phyloP scores from a whole-genome alignment of 169 alveolate species.

The Plasmodium cynomolgi region DNA sequence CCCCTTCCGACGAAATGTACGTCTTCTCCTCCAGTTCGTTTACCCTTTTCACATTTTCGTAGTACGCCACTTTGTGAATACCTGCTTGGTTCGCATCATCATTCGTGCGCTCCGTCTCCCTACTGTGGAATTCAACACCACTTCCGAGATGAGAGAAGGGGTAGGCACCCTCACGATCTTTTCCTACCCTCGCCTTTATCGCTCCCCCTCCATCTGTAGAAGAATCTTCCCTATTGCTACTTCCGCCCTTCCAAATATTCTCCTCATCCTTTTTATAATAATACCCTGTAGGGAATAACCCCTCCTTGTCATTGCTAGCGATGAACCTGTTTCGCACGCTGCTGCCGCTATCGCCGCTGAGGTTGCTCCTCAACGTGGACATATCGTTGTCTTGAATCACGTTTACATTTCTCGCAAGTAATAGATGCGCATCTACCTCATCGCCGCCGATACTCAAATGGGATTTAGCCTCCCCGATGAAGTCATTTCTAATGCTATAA shows the following conservation, averaged over 20 bases:
- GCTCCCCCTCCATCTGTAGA: background rate
- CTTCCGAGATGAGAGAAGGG: background rate
- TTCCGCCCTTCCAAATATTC: background rate
- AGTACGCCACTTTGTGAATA: conserved; percentile 5
- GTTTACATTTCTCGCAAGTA: background rate
- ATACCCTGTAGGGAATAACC: background rate
- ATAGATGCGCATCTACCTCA: background rate
- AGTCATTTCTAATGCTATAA: background rate
- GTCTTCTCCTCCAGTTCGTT: background rate
- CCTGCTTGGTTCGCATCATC: background rate
- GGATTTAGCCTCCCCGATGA: background rate
- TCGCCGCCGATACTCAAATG: background rate
- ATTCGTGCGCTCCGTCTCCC: background rate
- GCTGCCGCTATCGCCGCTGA: conserved; percentile 2
- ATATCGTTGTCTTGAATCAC: background rate
- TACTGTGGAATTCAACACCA: background rate
- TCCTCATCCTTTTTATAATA: background rate
- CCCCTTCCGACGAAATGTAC: background rate
- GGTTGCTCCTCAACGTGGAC: conserved; percentile 1
- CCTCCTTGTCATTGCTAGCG: background rate
- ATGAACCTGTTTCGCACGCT: background rate
- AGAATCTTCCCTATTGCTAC: background rate
- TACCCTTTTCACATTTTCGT: background rate
- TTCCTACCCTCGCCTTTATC: background rate
- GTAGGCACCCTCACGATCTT: background rate